Conservation (phyloP, 169 alveolate species). For the Condylostoma magnum region DNA sequence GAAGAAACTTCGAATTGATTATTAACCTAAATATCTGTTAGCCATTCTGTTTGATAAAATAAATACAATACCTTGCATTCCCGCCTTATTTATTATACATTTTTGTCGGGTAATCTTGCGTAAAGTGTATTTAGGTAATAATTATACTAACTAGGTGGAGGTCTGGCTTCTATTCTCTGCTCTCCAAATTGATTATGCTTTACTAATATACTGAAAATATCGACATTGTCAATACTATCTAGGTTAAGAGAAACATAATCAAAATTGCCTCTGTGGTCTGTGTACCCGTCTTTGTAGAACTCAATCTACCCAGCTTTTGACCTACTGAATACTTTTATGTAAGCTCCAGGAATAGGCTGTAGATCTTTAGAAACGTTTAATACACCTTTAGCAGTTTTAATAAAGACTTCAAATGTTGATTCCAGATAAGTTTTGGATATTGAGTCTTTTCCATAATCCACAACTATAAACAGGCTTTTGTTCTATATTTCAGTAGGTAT, state of each 20-base stretch:
- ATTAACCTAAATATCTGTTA: too few relatives aligned
- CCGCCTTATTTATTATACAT: too few relatives aligned
- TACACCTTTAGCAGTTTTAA: constrained; percentile 68
- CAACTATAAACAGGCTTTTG: constrained; percentile 65
- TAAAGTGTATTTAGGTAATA: too few relatives aligned
- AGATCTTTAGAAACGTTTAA: constrained; percentile 59
- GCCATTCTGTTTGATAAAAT: too few relatives aligned
- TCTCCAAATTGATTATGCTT: constrained; percentile 68
- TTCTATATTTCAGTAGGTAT: constrained; percentile 55
- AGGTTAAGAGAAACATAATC: constrained; percentile 74
- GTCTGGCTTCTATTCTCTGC: constrained; percentile 3
- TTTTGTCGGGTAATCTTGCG: too few relatives aligned
- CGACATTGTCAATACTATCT: constrained; percentile 46
- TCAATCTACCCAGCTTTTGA: constrained; percentile 43
- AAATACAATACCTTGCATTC: too few relatives aligned
- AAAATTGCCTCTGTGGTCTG: constrained; percentile 85
- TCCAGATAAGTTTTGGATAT: constrained; percentile 58
- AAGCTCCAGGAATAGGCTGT: constrained; percentile 41
- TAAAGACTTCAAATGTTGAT: constrained; percentile 47
- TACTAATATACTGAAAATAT: constrained; percentile 61
- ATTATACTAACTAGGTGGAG: too few relatives aligned
- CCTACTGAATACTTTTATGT: constrained; percentile 72
- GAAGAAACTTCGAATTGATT: too few relatives aligned
- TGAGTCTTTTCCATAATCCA: constrained; percentile 56
- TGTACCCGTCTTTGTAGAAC: constrained; percentile 85